Evolutionary conservation across 2,329 filamentous ascomycete species (phyloP).

Genomic region (Xylariales sp.): DNA sequence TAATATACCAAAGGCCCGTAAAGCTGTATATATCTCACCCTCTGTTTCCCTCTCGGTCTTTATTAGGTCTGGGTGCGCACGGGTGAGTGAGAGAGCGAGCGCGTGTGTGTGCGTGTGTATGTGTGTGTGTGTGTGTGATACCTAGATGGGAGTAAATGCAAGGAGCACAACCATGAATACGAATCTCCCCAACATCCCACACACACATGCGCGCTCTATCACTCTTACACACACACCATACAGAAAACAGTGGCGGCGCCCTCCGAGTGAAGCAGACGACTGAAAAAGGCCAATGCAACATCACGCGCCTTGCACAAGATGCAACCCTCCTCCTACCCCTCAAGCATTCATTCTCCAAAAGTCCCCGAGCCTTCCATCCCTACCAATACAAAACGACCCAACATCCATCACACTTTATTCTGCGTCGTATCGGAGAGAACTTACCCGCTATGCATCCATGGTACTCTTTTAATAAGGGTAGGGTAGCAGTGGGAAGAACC

Average conservation of each 20-base stretch:
- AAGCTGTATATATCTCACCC: not conserved
- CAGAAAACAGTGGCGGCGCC: constrained; percentile 21
- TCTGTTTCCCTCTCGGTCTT: not conserved
- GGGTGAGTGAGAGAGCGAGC: too few species aligned
- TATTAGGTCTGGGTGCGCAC: not conserved
- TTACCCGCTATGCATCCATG: constrained; percentile 30
- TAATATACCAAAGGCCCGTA: constrained; percentile 30
- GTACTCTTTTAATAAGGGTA: constrained; percentile 18
- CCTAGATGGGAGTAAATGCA: not conserved
- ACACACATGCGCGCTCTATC: not conserved
- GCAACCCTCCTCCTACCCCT: constrained; percentile 31
- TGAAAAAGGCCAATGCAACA: constrained; percentile 29
- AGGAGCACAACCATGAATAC: constrained; percentile 8
- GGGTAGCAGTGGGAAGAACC: constrained; percentile 27
- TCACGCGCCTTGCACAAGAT: constrained; percentile 20
- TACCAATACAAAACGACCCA: constrained; percentile 21
- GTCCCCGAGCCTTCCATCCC: constrained; percentile 31
- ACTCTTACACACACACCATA: not conserved
- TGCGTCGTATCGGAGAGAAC: constrained; percentile 29
- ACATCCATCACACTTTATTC: constrained; percentile 5
- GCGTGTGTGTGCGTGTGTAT: too few species aligned
- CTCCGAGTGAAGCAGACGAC: constrained; percentile 6
- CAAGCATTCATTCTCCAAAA: constrained; percentile 12
- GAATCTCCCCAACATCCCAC: constrained; percentile 1
- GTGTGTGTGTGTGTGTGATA: not conserved